Conservation (phyloP, 192 early-diverging fungal genomes). For the Coemansia sp. region DNA sequence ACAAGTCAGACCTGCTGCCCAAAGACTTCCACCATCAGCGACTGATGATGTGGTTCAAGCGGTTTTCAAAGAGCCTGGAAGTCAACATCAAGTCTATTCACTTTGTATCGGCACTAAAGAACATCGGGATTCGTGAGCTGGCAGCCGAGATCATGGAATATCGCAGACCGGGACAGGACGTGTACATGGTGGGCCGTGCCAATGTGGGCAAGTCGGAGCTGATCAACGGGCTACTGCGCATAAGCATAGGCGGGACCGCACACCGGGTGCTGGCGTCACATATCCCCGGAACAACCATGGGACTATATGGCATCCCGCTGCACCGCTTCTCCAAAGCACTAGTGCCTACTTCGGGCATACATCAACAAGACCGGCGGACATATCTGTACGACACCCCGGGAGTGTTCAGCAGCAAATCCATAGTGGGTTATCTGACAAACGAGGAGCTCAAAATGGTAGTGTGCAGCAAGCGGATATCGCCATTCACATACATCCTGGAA, state of each 20-base stretch:
- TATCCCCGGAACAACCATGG: slow-evolving; percentile 75
- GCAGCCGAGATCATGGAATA: slow-evolving; percentile 42
- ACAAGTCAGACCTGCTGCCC: slow-evolving; percentile 72
- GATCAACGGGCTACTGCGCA: slow-evolving; percentile 62
- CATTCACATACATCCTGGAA: slow-evolving; percentile 57
- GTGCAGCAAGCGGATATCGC: slow-evolving; percentile 47
- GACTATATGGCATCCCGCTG: slow-evolving; percentile 59
- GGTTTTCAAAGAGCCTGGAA: slow-evolving; percentile 42
- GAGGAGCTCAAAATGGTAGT: slow-evolving; percentile 56
- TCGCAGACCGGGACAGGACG: slow-evolving; percentile 52
- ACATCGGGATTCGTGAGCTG: slow-evolving; percentile 55
- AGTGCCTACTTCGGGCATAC: slow-evolving; percentile 29
- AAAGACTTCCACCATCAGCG: slow-evolving; percentile 55
- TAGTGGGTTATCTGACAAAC: slow-evolving; percentile 49
- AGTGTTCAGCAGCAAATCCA: slow-evolving; percentile 57
- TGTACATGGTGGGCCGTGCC: slow-evolving; percentile 70
- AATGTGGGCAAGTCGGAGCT: slow-evolving; percentile 80
- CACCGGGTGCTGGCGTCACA: slow-evolving; percentile 60
- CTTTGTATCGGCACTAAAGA: slow-evolving; percentile 62
- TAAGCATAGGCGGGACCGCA: slow-evolving; percentile 45
- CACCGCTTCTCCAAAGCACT: slow-evolving; percentile 53
- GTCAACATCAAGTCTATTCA: slow-evolving; percentile 50
- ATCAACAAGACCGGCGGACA: slow-evolving; percentile 36
- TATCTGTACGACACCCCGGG: slow-evolving; percentile 64
- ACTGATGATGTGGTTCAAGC: slow-evolving; percentile 55